phyloP scores from a whole-genome alignment of 345 rosid species.

The Psidium friedrichsthalianum region DNA sequence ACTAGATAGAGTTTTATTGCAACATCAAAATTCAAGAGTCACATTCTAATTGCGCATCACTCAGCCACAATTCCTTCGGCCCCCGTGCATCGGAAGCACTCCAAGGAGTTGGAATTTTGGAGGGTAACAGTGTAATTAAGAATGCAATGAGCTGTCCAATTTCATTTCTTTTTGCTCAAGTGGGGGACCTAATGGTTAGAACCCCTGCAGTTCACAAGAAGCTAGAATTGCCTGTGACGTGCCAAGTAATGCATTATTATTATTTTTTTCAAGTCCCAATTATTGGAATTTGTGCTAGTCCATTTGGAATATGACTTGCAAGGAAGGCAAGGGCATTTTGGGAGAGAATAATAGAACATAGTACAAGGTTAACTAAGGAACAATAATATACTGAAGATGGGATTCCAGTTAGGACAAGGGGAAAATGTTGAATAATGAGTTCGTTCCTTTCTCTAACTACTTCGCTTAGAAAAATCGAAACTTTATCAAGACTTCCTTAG shows the following conservation, averaged over 20 bases:
- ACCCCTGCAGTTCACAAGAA: not conserved
- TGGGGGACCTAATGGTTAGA: not conserved
- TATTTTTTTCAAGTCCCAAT: not conserved
- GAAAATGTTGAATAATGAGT: not conserved
- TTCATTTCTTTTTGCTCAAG: not conserved
- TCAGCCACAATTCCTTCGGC: not conserved
- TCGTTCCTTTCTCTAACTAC: slow-evolving; percentile 12
- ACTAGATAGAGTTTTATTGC: not conserved
- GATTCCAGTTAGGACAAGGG: slow-evolving; percentile 40
- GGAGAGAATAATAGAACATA: not conserved
- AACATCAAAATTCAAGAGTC: not conserved
- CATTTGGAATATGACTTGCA: not conserved
- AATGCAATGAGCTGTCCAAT: not conserved
- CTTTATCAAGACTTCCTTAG: not conserved
- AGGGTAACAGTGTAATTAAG: not conserved
- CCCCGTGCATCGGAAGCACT: not conserved
- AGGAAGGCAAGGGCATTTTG: not conserved
- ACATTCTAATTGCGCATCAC: not conserved
- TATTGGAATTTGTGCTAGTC: not conserved
- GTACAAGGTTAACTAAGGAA: not conserved
- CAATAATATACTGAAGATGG: slow-evolving; percentile 14
- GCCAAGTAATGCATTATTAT: not conserved
- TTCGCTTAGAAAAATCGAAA: slow-evolving; percentile 1
- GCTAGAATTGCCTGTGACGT: not conserved
- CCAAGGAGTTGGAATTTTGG: not conserved